Evolutionary conservation across 345 rosid species (phyloP).

Genomic region (Lepidium aucheri): DNA sequence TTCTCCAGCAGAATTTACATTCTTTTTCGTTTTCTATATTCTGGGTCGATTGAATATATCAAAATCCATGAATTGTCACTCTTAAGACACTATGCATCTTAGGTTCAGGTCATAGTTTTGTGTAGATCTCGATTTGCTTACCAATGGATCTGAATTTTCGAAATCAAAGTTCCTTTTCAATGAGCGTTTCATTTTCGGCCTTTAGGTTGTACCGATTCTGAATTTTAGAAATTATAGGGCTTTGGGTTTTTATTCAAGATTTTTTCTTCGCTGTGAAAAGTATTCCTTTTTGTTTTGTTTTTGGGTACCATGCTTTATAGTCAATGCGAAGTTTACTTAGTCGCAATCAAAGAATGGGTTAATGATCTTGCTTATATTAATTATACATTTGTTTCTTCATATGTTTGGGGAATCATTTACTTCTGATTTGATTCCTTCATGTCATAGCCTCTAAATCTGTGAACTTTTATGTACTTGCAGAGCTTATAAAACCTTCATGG

Average conservation of each 20-base stretch:
- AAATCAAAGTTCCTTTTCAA: background rate
- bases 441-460: background rate
- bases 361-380: background rate
- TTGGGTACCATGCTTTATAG: background rate
- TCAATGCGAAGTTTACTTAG: background rate
- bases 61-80: background rate
- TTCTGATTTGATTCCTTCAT: background rate
- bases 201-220: background rate
- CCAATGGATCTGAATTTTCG: constrained; percentile 9
- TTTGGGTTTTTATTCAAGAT: background rate
- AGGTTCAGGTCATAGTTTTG: background rate
- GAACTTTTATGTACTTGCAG: constrained; percentile 34
- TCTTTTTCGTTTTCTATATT: background rate
- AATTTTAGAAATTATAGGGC: background rate
- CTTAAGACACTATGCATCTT: background rate
- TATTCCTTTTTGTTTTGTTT: background rate
- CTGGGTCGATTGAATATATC: background rate
- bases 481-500: constrained; percentile 70
- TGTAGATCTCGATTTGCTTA: constrained; percentile 8
- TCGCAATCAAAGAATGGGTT: background rate
- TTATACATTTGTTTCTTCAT: background rate
- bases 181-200: background rate
- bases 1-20: background rate
- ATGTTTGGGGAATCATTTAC: background rate
- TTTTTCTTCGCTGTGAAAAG: background rate